phyloP scores from a whole-genome alignment of 108 stramenopile genomes.

The Seminavis robusta region DNA sequence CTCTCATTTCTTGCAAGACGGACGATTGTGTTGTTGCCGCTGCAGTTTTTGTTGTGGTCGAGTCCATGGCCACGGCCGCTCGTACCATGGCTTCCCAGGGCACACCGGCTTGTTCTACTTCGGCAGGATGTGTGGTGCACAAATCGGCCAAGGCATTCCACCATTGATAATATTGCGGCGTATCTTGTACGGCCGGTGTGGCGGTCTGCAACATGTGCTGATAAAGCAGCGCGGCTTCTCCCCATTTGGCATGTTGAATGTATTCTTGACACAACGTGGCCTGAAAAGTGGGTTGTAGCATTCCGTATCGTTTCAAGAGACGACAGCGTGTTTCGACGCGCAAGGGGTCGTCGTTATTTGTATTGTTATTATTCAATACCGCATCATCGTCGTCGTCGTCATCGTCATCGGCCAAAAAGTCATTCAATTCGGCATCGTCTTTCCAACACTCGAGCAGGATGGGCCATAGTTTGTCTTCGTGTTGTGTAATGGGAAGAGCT shows the following conservation, averaged over 20 bases:
- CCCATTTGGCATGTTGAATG: constrained; percentile 30
- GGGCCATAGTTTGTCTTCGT: constrained; percentile 86
- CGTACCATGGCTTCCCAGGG: constrained; percentile 90
- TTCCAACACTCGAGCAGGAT: constrained; percentile 33
- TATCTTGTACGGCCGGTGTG: background rate
- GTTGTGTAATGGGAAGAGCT: constrained; percentile 92
- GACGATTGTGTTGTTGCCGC: constrained; percentile 1
- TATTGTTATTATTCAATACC: too few relatives aligned
- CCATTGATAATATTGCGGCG: constrained; percentile 65
- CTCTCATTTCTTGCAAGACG: constrained; percentile 87
- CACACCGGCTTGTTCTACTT: constrained; percentile 54
- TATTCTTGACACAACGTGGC: background rate
- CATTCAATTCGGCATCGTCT: constrained; percentile 22
- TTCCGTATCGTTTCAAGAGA: constrained; percentile 1
- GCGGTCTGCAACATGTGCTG: constrained; percentile 83
- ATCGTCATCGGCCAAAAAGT: constrained; percentile 36
- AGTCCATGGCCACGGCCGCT: constrained; percentile 61
- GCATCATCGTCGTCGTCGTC: background rate
- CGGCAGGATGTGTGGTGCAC: constrained; percentile 84
- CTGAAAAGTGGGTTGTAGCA: background rate
- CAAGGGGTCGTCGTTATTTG: background rate
- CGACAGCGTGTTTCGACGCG: constrained; percentile 4
- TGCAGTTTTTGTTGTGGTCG: constrained; percentile 11
- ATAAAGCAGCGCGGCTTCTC: constrained; percentile 86
- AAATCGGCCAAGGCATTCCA: constrained; percentile 94